Evolutionary conservation across 129 eudicot genomes (phyloP), one percentile per base, ranked within the genome.

Genomic region (Flaveria sonorensis): DNA sequence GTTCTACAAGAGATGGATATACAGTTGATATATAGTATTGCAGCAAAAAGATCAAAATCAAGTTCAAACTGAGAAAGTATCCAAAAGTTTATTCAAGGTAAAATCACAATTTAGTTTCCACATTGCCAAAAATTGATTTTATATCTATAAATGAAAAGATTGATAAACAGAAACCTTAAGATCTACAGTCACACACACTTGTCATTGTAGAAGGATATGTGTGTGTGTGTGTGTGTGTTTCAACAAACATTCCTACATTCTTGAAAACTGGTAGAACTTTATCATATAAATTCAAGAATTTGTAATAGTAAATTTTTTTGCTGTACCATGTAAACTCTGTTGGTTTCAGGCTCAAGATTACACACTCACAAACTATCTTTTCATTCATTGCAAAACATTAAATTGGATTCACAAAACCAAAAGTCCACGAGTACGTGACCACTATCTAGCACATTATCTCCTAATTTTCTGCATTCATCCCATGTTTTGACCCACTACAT

Each of bases 1-100:
- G 83, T 93, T 93, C 98, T 93, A 92, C 81, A 73, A 73, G 72
- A 81, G 40, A 77, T 21, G 82, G 70, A 75, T 51, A 59, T 68
- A 62, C 6, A 66, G 13, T 63, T 63, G 71, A 72, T 64, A 76
- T 70, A 87, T 20, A 42, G 50, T 51, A 32, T 45, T 9, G 13
- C 48, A 48, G 18, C 6, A 12, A 48, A 74, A 61, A 70, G 40
- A 77, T 53, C 60, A 61, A 69, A 62, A n/a, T 62, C 68, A 79
- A 59, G 45, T 45, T 73, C 23, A 60, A 48, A 19, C 28, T 72
- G 19, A 66, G 48, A 42, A 47, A 78, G 15, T 43, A 69, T 68
- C 14, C 16, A 60, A 15, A 78, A 26, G 10, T 62, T 60, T 60
- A 61, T 50, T 11, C 18, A 21, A 62, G 30, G 42, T 36, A 69